A percentile compares a stretch with the other conserved stretches of the same genome.
These are phyloP conservation scores for Ascomycota sp. DNA, from an alignment of 2,329 filamentous ascomycete genomes.

Conservation along the genomic window DNA sequence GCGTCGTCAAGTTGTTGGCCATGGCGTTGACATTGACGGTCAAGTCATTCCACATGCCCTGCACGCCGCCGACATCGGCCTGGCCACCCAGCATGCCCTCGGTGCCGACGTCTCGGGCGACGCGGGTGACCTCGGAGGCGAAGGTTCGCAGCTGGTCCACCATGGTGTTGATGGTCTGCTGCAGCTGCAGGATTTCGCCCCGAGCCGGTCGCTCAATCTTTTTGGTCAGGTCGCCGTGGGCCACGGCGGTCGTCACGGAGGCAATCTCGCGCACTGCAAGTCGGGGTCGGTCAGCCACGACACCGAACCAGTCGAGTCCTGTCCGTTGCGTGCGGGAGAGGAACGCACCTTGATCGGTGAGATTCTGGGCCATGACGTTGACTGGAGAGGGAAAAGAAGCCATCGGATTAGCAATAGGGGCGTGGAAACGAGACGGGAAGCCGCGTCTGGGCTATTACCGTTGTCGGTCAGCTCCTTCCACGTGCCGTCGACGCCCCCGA, in stretches of 20 bases:
- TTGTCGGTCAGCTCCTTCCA: conserved; percentile 95
- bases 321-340: background rate
- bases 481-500: conserved; percentile 84
- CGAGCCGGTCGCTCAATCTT: conserved; percentile 67
- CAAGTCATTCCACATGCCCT: conserved; percentile 77
- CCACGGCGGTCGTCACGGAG: conserved; percentile 65
- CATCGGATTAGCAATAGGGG: conserved; percentile 5
- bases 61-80: conserved; percentile 63
- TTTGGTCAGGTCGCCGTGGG: conserved; percentile 64
- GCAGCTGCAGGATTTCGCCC: conserved; percentile 64
- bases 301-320: too few relatives aligned
- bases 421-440: too few relatives aligned
- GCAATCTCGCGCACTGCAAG: conserved; percentile 57
- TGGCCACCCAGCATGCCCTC: conserved; percentile 69
- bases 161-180: conserved; percentile 81
- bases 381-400: conserved; percentile 27
- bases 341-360: conserved; percentile 47
- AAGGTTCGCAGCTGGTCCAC: conserved; percentile 71
- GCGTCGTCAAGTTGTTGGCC: conserved; percentile 71
- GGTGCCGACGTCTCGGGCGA: conserved; percentile 67
- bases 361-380: conserved; percentile 67
- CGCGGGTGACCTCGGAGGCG: conserved; percentile 64
- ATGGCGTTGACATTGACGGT: conserved; percentile 77
- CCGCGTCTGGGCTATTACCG: conserved; percentile 30
- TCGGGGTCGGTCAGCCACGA: background rate